Evolutionary conservation across 1,284 basidiomycete genomes (phyloP).

Genomic region (Naganishia albida): DNA sequence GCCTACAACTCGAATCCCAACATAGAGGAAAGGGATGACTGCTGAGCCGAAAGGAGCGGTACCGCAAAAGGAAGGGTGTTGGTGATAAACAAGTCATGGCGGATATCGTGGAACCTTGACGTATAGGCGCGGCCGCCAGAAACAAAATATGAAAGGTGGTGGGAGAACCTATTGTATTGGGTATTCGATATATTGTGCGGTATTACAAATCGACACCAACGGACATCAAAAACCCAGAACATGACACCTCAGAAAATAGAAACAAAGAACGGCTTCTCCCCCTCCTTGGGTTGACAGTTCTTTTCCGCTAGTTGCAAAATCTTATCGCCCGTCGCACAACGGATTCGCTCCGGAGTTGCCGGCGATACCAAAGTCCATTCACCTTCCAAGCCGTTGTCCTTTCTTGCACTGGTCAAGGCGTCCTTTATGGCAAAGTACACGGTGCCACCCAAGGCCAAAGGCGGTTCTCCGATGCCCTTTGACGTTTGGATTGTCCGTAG

Average conservation of each 20-base stretch:
- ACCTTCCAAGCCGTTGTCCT: constrained; percentile 38
- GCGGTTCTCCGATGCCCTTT: constrained; percentile 44
- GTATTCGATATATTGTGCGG: too few relatives aligned
- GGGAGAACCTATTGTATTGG: too few relatives aligned
- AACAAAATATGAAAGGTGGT: too few relatives aligned
- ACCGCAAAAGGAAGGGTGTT: too few relatives aligned
- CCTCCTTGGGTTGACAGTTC: constrained; percentile 41
- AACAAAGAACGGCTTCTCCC: constrained; percentile 48
- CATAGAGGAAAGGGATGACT: too few relatives aligned
- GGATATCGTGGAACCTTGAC: too few relatives aligned
- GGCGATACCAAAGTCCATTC: constrained; percentile 44
- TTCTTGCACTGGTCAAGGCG: constrained; percentile 44
- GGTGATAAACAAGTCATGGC: too few relatives aligned
- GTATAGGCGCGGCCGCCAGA: too few relatives aligned
- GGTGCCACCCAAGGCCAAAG: constrained; percentile 47
- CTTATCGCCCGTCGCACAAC: constrained; percentile 45
- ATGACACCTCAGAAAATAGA: constrained; percentile 36
- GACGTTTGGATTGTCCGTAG: constrained; percentile 33
- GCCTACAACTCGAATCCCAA: too few relatives aligned
- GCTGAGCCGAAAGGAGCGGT: too few relatives aligned
- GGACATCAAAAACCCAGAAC: neutral
- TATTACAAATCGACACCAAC: too few relatives aligned
- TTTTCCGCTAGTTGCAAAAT: constrained; percentile 37
- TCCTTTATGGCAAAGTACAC: constrained; percentile 49
- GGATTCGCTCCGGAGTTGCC: constrained; percentile 49